Evolutionary conservation across 768 basidiomycete species (phyloP), one percentile per base, ranked within the genome.

Genomic region (Chalciporus chontae): DNA sequence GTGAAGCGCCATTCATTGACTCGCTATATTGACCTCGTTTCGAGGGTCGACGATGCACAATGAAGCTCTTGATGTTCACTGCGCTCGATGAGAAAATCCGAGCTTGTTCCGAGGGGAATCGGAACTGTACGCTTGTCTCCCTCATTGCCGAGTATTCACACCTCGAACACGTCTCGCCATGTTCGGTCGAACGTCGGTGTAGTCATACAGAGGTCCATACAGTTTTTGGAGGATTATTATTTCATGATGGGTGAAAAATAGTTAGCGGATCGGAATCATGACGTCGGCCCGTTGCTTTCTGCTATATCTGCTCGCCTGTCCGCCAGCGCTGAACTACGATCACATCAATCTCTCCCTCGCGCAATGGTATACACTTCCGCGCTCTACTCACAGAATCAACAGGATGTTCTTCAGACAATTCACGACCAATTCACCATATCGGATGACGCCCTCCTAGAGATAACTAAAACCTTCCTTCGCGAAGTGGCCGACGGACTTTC

Each of bases 401-500:
- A 80, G 54, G 68, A 64, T 18, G 65, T 80, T 26, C 78, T 92
- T 56, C 76, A 84, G 54, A 69, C 78, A 38, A 83, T 94, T 61
- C 82, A 87, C 61, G 69, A 73, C 6, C 84, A 87, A 65, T 94
- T 99, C 69, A 72, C 77, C 31, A 72, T 96, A 46, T 69, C 74
- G 38, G 72, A 80, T 21, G 76, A 83, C 29, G 65, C 69, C 45
- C 82, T 98, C 48, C 65, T 80, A 42, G 70, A 77, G 44, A 87
- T 97, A 67, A 84, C 90, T 9, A 71, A 77, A 32, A 80, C 85
- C 24, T 97, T 98, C 69, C 75, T 94, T 29, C 73, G 79, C 47
- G 94, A 97, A 63, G 84, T 93, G 62, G 74, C 77, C 29, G 62
- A 79, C 8, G 96, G 96, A 13, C 71, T 99, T 15, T 68, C 73